Percentiles rank a stretch among this genome's conserved stretches.
Conservation (phyloP, 352 stramenopile species). For the Hyaloperonospora arabidopsidis region DNA sequence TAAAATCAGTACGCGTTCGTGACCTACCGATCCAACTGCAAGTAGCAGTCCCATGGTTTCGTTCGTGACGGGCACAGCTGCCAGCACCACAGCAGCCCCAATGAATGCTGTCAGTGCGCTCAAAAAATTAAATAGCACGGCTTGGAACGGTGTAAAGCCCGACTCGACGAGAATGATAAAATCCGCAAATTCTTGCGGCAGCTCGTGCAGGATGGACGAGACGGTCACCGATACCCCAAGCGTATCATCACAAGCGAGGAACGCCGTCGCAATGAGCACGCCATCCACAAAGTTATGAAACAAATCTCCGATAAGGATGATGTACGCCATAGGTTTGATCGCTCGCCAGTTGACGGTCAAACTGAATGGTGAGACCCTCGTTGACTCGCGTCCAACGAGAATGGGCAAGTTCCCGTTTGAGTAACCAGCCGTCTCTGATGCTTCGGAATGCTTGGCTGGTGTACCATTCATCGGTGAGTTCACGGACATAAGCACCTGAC, state of each 20-base stretch:
- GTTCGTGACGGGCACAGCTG: slow-evolving; percentile 44
- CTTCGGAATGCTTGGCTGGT: slow-evolving; percentile 21
- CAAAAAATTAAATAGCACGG: slow-evolving; percentile 77
- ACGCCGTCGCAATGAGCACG: slow-evolving; percentile 54
- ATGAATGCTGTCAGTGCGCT: slow-evolving; percentile 70
- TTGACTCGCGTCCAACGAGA: slow-evolving; percentile 9
- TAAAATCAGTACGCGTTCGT: background rate
- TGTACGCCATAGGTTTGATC: slow-evolving; percentile 51
- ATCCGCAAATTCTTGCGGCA: slow-evolving; percentile 82
- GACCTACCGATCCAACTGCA: slow-evolving; percentile 60
- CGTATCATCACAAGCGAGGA: slow-evolving; percentile 39
- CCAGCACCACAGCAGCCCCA: slow-evolving; percentile 54
- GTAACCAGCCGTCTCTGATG: slow-evolving; percentile 17
- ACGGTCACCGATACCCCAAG: slow-evolving; percentile 49
- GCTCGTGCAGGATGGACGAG: slow-evolving; percentile 77
- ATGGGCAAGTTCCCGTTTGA: slow-evolving; percentile 7
- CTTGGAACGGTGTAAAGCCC: slow-evolving; percentile 52
- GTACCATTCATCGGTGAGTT: slow-evolving; percentile 1
- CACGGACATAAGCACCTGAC: slow-evolving; percentile 23
- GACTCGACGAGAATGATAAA: slow-evolving; percentile 79
- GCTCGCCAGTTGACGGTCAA: slow-evolving; percentile 29
- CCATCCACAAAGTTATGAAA: slow-evolving; percentile 89
- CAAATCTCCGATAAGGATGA: slow-evolving; percentile 77
- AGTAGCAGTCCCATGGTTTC: slow-evolving; percentile 68
- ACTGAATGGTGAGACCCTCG: slow-evolving; percentile 20